Evolutionary conservation across 2,329 filamentous ascomycete species (phyloP), one percentile per base, ranked within the genome.

Genomic region (Pseudogymnoascus pannorum): DNA sequence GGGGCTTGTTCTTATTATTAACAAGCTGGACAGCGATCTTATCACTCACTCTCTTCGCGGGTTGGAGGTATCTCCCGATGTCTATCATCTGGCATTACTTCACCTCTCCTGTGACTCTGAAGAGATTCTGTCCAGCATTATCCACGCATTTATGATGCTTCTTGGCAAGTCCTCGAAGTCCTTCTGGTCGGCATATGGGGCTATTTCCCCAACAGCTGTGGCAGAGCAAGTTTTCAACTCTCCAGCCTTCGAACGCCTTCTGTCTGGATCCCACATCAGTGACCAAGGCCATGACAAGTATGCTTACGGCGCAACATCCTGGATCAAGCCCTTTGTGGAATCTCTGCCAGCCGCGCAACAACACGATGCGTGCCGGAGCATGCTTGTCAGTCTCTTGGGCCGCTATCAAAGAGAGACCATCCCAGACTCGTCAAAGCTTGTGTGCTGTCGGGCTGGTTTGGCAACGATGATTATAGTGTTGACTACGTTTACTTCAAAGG

Each of bases 111-210:
- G 64, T 48, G 79, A 80, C 61, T 75, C 76, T 42, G 80, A 81
- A 61, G 76, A 78, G 2, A 83, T 89, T 20, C 78, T 96, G 62
- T 79, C 86, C 11, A 81, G 87, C 62, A 78, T 94, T 14, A 79
- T 96, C 51, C 84, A 86, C 61, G 85, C 87, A 1, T 82, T 96
- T 64, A 84, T 83, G 48, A 79, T 78, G 11, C 80, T 97, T 14
- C 78, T 97, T 59, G 82, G 87, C 65, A 92, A 89, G 68, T 88
- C 90, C 0, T 82, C 91, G 0, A 83, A 82, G 60, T 88, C 89
- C 48, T 94, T 97, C 68, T 97, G 93, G 93, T 88, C 91, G 68
- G 87, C 91, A 1, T 87, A 96, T 75, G 87, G 89, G 58, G 84
- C 91, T 29, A 90, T 93, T 58, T 88, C 89, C 0, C 88, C 91